Base-by-base conservation (phyloP, 305 asterid genomes). In the Ilex paraguariensis region DNA sequence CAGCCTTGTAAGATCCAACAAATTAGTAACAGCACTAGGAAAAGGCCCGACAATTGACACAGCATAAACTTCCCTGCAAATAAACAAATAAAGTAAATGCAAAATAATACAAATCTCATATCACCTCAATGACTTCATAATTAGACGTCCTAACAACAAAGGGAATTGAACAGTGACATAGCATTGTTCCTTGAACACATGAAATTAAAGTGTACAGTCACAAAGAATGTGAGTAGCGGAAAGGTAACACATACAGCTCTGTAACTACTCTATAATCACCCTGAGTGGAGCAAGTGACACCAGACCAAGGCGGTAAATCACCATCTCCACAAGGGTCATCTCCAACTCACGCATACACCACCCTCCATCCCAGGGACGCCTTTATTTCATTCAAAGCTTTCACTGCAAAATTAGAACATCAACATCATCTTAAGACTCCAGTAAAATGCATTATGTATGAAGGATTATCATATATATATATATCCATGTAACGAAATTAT, bases 311-410 rank as follows among this genome's bases (percentile, higher is more conserved):
- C 42, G 96, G 97, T 73, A 90, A 81, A 70, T 82, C 97, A 58
- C 99, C 99, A 68, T 90, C 99, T 75, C 97, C 97, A 70, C 97
- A 90, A 51, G 97, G 97, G 82, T 90, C 97, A 70, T 90, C 97
- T 36, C 99, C 99, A 51, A 87, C 96, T 97, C 99, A 90, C 2
- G 99, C 95, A 50, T 93, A 93, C 54, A 93, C 95, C 79, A 93
- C 99, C 75, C 99, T 88, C 99, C 99, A 93, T 62, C 99, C 97
- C 58, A 93, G 90, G 30, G 91, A 93, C 55, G 99, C 97, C 78
- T 93, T 93, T 65, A 93, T 87, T 79, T 93, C 97, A 78, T 87
- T 93, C 54, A 91, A 69, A 44, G 91, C 91, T 73, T 84, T 84
- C 76, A 81, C 93, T 85, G 85, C 51, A 30, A 21, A 21, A 10